Evolutionary conservation across 2,329 filamentous ascomycete species (phyloP).

Genomic region (Arthrobotrys entomopaga): DNA sequence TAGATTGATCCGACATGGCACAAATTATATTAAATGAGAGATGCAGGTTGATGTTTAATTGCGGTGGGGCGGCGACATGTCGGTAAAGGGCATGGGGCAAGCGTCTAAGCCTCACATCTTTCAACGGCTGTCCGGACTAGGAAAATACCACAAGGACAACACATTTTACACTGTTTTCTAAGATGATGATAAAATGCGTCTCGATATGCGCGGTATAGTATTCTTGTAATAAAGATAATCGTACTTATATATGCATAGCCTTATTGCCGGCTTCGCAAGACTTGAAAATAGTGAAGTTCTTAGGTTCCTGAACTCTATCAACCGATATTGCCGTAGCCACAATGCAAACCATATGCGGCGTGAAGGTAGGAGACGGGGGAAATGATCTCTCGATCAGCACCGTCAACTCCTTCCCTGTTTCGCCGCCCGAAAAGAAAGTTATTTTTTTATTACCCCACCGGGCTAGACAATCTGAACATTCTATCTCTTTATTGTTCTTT

Average conservation of each 20-base stretch:
- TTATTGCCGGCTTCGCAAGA: not conserved
- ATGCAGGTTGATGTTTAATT: constrained; percentile 48
- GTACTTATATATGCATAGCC: too few species aligned
- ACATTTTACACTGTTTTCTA: constrained; percentile 2
- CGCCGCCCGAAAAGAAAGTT: not conserved
- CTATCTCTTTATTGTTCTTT: not conserved
- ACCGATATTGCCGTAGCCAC: too few species aligned
- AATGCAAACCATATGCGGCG: too few species aligned
- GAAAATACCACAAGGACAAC: constrained; percentile 37
- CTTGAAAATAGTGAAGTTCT: not conserved
- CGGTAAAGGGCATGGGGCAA: too few species aligned
- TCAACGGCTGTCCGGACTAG: not conserved
- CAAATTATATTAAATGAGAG: not conserved
- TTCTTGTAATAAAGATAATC: too few species aligned
- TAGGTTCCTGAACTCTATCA: too few species aligned
- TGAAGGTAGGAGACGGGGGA: not conserved
- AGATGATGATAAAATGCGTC: too few species aligned
- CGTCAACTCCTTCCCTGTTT: not conserved
- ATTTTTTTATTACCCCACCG: not conserved
- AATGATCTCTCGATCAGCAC: constrained; percentile 1
- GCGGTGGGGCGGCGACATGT: constrained; percentile 13
- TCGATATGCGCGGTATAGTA: not conserved
- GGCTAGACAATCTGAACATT: not conserved
- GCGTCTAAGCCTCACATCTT: constrained; percentile 37
- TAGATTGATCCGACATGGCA: not conserved